These are phyloP conservation scores for Peronospora belbahrii DNA, from an alignment of 352 stramenopile species.

Conservation along the genomic window DNA sequence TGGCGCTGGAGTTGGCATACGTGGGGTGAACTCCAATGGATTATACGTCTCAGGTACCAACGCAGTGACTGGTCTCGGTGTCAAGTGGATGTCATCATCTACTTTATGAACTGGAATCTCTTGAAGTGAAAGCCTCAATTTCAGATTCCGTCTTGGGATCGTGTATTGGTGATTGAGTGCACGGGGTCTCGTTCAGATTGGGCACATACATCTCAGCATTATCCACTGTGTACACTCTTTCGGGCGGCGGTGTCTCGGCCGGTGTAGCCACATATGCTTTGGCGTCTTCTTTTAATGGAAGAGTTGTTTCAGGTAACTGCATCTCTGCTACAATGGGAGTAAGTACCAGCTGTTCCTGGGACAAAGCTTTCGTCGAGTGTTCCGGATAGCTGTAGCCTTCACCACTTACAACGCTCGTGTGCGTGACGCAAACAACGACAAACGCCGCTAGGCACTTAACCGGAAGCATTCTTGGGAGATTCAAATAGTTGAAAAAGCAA, in stretches of 20 bases:
- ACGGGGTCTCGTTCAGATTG: conserved; percentile 14
- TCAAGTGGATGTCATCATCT: neutral
- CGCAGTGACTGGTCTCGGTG: neutral
- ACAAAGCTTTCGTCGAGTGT: conserved; percentile 1
- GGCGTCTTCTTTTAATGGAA: neutral
- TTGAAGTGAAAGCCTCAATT: neutral
- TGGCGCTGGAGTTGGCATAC: conserved; percentile 7
- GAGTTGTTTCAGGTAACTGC: conserved; percentile 1
- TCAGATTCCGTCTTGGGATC: conserved; percentile 1
- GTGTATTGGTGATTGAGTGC: conserved; percentile 7
- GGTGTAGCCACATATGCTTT: neutral
- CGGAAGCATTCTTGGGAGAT: conserved; percentile 14
- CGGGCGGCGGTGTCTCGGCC: conserved; percentile 1
- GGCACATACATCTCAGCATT: neutral
- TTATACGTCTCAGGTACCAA: conserved; percentile 11
- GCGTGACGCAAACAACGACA: conserved; percentile 16
- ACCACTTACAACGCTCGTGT: conserved; percentile 15
- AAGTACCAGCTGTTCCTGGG: neutral
- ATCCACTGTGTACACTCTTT: neutral
- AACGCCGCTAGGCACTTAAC: conserved; percentile 27
- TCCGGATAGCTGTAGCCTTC: conserved; percentile 10
- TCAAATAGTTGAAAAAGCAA: conserved; percentile 6
- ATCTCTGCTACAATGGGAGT: conserved; percentile 2
- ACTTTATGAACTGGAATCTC: conserved; percentile 2
- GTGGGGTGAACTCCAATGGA: neutral